Base-by-base conservation (phyloP, 106 monocot species). In the Iris macrosiphon region DNA sequence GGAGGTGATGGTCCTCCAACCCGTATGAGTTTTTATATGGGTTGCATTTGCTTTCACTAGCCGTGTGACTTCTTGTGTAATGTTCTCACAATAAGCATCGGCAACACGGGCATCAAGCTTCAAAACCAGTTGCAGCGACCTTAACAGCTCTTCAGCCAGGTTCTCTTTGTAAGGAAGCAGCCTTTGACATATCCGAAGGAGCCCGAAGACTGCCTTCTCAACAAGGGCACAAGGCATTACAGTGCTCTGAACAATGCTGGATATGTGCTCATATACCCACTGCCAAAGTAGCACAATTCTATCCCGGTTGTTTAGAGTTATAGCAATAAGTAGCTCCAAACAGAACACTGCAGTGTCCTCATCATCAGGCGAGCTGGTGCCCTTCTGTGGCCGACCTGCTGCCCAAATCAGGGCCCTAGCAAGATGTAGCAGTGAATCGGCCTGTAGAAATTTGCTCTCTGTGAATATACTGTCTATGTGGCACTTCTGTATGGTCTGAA, bases 51-150 rank as follows among this genome's bases (percentile, higher is more conserved):
- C 81, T 64, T 87, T 87, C 25, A 87, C 81, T 29, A 87, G 39
- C 7, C 74, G 74, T 2, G 71, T 74, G 27, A 87, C 81, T 71
- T 87, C 87, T 49, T 74, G 77, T 13, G 87, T 87, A 13, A 87
- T 87, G 63, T 87, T 87, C 45, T 81, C 87, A 44, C 77, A 81
- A 35, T 87, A 87, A 41, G 87, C 87, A 75, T 87, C 87, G 8
- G 87, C 87, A 6, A 87, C 81, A 34, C 87, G 81, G 19, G 87
- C 81, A 61, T 87, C 87, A 14, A 87, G 87, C 71, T 87, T 87
- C 49, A 87, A 33, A 39, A 87, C 67, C 50, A 87, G 60, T 45
- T 87, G 87, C 37, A 87, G 60, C 12, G 87, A 87, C 59, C 62
- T 81, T 22, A 87, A 28, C 38, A 87, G 71, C 44, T 87, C 87